Conservation (phyloP, 1,284 basidiomycete genomes). For the Ustilago sp. region DNA sequence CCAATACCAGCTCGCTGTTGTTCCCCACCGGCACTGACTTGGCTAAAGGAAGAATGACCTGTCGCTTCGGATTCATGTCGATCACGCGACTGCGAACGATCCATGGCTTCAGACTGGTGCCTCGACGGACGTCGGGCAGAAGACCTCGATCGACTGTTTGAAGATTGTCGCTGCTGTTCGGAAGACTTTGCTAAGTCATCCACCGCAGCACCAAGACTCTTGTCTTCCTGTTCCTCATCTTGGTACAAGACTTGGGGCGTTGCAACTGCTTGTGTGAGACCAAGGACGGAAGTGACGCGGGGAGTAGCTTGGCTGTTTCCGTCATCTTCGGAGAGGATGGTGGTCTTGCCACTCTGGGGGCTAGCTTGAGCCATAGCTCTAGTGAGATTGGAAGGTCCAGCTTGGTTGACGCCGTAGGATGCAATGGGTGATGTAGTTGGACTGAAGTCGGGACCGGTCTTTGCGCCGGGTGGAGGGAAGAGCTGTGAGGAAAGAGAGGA, state of each 20-base stretch:
- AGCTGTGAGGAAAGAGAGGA: conserved; percentile 23
- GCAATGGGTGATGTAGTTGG: conserved; percentile 42
- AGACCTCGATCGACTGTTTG: conserved; percentile 33
- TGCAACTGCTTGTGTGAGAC: conserved; percentile 29
- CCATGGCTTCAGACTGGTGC: conserved; percentile 9
- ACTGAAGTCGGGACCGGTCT: conserved; percentile 15
- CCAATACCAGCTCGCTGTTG: conserved; percentile 51
- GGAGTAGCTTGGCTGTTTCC: conserved; percentile 38
- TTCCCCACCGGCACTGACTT: conserved; percentile 30
- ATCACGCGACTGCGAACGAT: conserved; percentile 30
- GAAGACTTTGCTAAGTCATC: neutral
- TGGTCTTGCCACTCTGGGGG: conserved; percentile 36
- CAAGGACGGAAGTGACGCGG: conserved; percentile 32
- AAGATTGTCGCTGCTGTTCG: neutral
- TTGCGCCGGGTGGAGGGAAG: conserved; percentile 30
- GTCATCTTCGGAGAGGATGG: conserved; percentile 29
- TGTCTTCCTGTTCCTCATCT: conserved; percentile 20
- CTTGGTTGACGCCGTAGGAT: conserved; percentile 30
- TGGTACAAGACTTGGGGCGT: conserved; percentile 19
- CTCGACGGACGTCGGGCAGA: conserved; percentile 13
- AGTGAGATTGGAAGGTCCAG: conserved; percentile 51
- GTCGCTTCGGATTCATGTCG: conserved; percentile 32
- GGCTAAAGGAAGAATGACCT: conserved; percentile 36
- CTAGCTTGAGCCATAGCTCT: conserved; percentile 40
- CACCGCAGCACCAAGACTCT: conserved; percentile 15